phyloP scores from a whole-genome alignment of 2,329 filamentous ascomycete genomes.

The Pochonia chlamydosporia region DNA sequence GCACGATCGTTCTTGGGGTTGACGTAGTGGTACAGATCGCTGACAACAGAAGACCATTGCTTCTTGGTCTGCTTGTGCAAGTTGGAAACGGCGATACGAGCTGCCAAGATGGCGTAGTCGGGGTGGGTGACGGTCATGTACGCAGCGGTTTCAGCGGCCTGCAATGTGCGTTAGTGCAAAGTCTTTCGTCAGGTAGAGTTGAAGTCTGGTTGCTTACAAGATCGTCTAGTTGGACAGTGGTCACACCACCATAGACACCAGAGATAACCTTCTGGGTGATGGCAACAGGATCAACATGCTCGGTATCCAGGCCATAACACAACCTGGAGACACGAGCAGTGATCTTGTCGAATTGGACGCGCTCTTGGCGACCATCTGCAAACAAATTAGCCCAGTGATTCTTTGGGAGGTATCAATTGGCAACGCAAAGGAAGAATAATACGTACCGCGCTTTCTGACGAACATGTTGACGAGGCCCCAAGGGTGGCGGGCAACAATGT shows the following conservation, averaged over 20 bases:
- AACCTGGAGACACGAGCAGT: conserved; percentile 95
- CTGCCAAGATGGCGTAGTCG: conserved; percentile 96
- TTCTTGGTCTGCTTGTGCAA: conserved; percentile 99
- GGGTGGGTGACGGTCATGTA: conserved; percentile 99
- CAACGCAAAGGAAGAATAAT: conserved; percentile 5
- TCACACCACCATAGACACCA: conserved; percentile 97
- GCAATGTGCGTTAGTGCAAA: conserved; percentile 7
- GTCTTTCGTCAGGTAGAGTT: too few relatives aligned
- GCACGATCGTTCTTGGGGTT: conserved; percentile 83
- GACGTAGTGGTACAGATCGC: conserved; percentile 90
- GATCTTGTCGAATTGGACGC: conserved; percentile 99
- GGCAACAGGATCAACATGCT: conserved; percentile 92
- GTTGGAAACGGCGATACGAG: conserved; percentile 97
- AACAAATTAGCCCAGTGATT: conserved; percentile 27
- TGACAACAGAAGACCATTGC: conserved; percentile 94
- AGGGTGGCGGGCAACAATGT: conserved; percentile 14
- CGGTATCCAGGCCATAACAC: conserved; percentile 94
- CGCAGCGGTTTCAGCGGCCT: conserved; percentile 97
- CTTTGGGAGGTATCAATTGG: too few relatives aligned
- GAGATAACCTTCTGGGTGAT: conserved; percentile 99
- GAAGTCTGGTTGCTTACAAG: conserved; percentile 58
- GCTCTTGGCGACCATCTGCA: conserved; percentile 96
- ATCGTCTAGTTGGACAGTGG: conserved; percentile 93
- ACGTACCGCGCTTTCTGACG: conserved; percentile 58
- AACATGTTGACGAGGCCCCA: conserved; percentile 42